phyloP scores from a whole-genome alignment of 106 monocot species.

The Triglochin maritima region DNA sequence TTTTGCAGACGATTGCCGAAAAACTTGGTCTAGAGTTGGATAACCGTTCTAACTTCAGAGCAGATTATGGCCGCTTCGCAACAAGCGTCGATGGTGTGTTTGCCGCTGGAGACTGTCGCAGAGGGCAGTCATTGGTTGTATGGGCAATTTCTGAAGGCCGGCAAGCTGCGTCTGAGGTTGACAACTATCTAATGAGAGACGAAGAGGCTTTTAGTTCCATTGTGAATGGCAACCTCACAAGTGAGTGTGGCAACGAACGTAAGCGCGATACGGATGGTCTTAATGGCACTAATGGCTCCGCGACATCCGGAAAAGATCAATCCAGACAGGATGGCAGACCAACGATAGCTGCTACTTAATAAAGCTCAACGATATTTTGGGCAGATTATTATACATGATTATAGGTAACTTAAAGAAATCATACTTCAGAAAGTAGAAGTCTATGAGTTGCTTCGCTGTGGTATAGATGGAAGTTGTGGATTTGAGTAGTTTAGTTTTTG shows the following conservation, averaged over 20 bases:
- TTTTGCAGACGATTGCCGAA: constrained; percentile 61
- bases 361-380: too few relatives aligned
- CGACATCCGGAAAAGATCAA: constrained; percentile 5
- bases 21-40: constrained; percentile 70
- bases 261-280: background rate
- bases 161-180: constrained; percentile 72
- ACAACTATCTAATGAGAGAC: constrained; percentile 57
- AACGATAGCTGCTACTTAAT: constrained; percentile 12
- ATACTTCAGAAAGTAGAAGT: too few relatives aligned
- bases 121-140: constrained; percentile 92
- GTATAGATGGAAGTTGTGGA: too few relatives aligned
- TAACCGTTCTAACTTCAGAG: constrained; percentile 82
- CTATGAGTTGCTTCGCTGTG: too few relatives aligned
- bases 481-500: too few relatives aligned
- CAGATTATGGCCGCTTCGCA: constrained; percentile 74
- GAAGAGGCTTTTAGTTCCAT: background rate
- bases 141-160: constrained; percentile 97
- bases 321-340: constrained; percentile 18
- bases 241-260: background rate
- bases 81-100: constrained; percentile 80
- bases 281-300: constrained; percentile 15
- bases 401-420: too few relatives aligned
- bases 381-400: too few relatives aligned
- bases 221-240: background rate
- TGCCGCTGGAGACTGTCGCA: constrained; percentile 90